Evolutionary conservation across 371 early-diverging fungal species (phyloP), one percentile per base, ranked within the genome.

Genomic region (Dentiscutata heterogama): DNA sequence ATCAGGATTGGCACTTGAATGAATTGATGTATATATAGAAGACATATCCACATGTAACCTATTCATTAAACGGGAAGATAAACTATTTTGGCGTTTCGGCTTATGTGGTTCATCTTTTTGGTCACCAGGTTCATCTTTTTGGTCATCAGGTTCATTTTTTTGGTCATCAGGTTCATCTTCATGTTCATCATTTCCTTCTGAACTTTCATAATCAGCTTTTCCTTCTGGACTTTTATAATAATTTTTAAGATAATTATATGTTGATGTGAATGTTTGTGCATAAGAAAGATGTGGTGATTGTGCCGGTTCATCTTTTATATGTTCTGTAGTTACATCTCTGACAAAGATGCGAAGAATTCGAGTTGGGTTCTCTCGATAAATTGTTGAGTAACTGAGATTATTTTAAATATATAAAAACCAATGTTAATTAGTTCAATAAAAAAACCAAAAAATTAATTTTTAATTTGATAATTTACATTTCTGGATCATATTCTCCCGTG

Each of bases 401-500:
- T 35, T 20, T 46, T 35, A 18, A 53, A 78, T 2, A 5, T 46
- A 46, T 46, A 46, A 8, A 46, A n/a, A 58, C 14, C 58, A 58
- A 18, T 20, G 20, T 58, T 58, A 58, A n/a, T 22, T 4, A 58
- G 5, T 58, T 20, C 22, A 58, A 58, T 18, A 58, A 58, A 58
- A 16, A 58, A 20, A 58, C 20, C 8, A n/a, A 56, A 56, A 20
- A 27, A 10, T 35, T 25, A 35, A 42, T 35, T 46, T 46, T 46
- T 46, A 46, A 31, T 2, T 25, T 58, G 16, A 50, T 13, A 3
- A 72, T 70, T 50, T 89, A 94, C 7, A 95, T 92, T 82, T 97
- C 96, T 50, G 96, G 84, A 85, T 98, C 98, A 42, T 93, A 91
- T 83, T 98, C 97, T 22, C 97, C 97, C 51, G 94, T 93, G 84